phyloP scores from a whole-genome alignment of 2,329 filamentous ascomycete genomes.

The Venturia carpophila region DNA sequence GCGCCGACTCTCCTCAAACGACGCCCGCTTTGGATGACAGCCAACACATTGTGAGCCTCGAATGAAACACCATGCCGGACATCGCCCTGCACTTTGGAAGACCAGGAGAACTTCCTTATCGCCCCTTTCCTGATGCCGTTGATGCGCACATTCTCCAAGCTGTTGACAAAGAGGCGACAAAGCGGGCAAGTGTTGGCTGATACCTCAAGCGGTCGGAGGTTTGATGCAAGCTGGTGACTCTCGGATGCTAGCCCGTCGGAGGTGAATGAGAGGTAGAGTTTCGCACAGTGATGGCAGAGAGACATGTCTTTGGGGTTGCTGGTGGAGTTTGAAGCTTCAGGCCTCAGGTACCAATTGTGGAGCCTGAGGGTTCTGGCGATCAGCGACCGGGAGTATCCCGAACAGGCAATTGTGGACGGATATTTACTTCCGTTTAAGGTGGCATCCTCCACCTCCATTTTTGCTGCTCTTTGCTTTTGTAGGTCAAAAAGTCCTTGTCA shows the following conservation, averaged over 20 bases:
- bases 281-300: neutral
- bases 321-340: neutral
- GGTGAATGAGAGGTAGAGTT: neutral
- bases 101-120: too few species aligned
- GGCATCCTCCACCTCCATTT: neutral
- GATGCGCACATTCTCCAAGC: neutral
- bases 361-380: too few species aligned
- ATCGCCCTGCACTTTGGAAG: too few species aligned
- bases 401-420: neutral
- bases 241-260: neutral
- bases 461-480: slow-evolving; percentile 1
- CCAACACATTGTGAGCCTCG: too few species aligned
- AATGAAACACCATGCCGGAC: too few species aligned
- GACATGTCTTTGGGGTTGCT: neutral
- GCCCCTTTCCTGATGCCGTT: too few species aligned
- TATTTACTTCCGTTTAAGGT: neutral
- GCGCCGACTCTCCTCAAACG: too few species aligned
- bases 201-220: neutral
- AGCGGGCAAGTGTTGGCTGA: neutral
- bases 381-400: too few species aligned
- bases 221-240: neutral
- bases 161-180: neutral
- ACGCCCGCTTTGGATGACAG: too few species aligned
- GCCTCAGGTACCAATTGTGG: too few species aligned
- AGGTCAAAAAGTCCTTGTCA: neutral